Evolutionary conservation across 495 filamentous ascomycete species (phyloP), one percentile per base, ranked within the genome.

Genomic region (Clavariopsis aquatica): DNA sequence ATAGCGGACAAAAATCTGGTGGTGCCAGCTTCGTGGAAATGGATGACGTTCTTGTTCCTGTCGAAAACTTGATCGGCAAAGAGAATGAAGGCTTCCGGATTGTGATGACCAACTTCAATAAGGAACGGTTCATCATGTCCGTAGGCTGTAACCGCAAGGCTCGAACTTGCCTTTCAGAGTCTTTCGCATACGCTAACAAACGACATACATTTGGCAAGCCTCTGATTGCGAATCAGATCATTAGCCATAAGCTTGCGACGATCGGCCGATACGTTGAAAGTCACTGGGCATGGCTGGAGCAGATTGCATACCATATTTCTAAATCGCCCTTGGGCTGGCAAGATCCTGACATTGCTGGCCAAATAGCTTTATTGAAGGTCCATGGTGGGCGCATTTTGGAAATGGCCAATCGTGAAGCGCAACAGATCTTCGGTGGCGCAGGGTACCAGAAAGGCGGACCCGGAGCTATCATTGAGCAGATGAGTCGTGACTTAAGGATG

Each of bases 341-440:
- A 49, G 70, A 72, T 41, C 71, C 71, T 6, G 69, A 72, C 27
- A 65, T 77, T 28, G 76, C 74, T n/a, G 74, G 73, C 17, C 67
- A 71, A 36, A 75, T 76, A 38, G 76, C 76, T 17, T 55, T 84
- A 49, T 73, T 82, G 23, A 87, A 86, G 70, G 83, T 85, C 6
- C 79, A 80, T 73, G 82, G 81, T 1, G 83, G 81, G 0, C 72
- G 80, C 26, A 78, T 81, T 13, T 66, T 85, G 10, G 84, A 87
- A 72, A 78, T 82, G 69, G 80, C 80, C 49, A 80, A 80, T 27
- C 74, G 84, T 8, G 84, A 87, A 64, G 82, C 84, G 1, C 84
- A 86, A 77, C 84, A 87, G 69, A 79, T 86, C 41, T 71, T 87
- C 59, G 84, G 84, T 15, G 84, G 84, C 0, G 77, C 81, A 15